Conservation (phyloP, 139 green algal species). For the Chlamydomonas sp. region DNA sequence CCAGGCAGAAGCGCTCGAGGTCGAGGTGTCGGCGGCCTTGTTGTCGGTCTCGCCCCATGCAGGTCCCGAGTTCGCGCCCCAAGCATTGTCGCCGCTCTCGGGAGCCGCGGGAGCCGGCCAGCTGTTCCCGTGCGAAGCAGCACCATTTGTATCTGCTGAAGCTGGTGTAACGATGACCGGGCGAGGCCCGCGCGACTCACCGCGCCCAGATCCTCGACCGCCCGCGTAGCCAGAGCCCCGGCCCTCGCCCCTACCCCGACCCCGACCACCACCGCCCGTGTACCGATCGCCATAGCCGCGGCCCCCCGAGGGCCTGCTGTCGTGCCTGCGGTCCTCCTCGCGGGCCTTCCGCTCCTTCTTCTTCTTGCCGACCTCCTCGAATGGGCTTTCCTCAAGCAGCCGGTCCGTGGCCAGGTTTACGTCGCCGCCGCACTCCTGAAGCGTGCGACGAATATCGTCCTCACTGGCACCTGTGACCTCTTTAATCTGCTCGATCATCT, state of each 20-base stretch:
- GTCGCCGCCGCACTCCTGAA: constrained; percentile 51
- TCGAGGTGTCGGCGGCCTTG: constrained; percentile 22
- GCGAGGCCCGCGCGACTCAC: constrained; percentile 15
- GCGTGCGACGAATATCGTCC: constrained; percentile 50
- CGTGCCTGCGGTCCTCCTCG: constrained; percentile 19
- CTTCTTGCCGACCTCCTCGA: constrained; percentile 38
- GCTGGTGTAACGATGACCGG: not conserved
- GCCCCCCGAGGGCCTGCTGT: constrained; percentile 10
- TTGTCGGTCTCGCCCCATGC: constrained; percentile 8
- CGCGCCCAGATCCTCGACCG: constrained; percentile 32
- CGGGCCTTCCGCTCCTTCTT: constrained; percentile 34
- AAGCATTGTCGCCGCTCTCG: constrained; percentile 9
- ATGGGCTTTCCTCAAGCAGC: constrained; percentile 44
- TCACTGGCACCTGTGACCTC: constrained; percentile 50
- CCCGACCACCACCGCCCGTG: constrained; percentile 23
- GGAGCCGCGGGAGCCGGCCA: constrained; percentile 1
- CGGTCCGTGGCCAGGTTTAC: constrained; percentile 54
- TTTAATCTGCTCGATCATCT: constrained; percentile 55
- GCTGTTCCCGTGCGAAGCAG: not conserved
- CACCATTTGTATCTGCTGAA: constrained; percentile 10
- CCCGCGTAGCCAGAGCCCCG: constrained; percentile 31
- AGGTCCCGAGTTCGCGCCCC: not conserved
- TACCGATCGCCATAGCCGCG: constrained; percentile 33
- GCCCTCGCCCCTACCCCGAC: constrained; percentile 34
- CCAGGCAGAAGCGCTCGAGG: not conserved